Base-by-base conservation (phyloP, 768 basidiomycete species). In the Rhodotorula babjevae region DNA sequence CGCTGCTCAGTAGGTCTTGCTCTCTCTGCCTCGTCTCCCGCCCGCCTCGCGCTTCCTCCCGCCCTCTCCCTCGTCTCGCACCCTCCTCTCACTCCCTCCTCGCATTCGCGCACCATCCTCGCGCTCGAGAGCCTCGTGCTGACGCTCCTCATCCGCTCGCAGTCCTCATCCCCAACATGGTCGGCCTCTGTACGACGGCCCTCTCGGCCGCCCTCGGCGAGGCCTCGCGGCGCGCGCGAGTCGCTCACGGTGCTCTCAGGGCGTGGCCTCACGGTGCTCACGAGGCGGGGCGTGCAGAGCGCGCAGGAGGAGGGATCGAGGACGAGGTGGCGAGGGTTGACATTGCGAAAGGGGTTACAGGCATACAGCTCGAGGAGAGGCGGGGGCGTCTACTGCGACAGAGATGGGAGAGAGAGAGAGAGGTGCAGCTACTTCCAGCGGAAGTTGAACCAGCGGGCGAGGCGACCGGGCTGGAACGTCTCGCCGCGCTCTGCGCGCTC, bases 121-220 rank as follows among this genome's bases (percentile, higher is more conserved):
- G n/a, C 76, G 76, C 42, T 52, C 72, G 50, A 10, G 46, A 47
- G 19, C 16, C 46, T 12, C 19, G 46, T 50, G 18, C 50, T 52
- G 50, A 52, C 50, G 8, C 77, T 63, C 64, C 36, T 36, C 46
- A 46, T 11, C 57, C 76, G 4, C 61, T 80, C n/a, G 73, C 80
- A 69, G 79, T 80, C 65, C 69, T 80, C 53, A 79, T 80, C 71
- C 80, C 80, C 23, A 76, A 80, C 64, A 63, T 70, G 50, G 79
- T 36, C 36, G 36, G 36, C 36, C 9, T 36, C 36, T 36, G 5
- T 4, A 36, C 36, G 36, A 36, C 9, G 36, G 36, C 36, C 36
- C 36, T 36, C 36, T 36, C 36, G 36, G 36, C 36, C 5, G 36
- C 36, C 9, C 36, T 36, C 36, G n/a, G n/a, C n/a, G n/a, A n/a